Percentiles rank a stretch among this genome's conserved stretches.
Conservation (phyloP, 2,329 filamentous ascomycete genomes). For the Graphiopsis chlorocephala region DNA sequence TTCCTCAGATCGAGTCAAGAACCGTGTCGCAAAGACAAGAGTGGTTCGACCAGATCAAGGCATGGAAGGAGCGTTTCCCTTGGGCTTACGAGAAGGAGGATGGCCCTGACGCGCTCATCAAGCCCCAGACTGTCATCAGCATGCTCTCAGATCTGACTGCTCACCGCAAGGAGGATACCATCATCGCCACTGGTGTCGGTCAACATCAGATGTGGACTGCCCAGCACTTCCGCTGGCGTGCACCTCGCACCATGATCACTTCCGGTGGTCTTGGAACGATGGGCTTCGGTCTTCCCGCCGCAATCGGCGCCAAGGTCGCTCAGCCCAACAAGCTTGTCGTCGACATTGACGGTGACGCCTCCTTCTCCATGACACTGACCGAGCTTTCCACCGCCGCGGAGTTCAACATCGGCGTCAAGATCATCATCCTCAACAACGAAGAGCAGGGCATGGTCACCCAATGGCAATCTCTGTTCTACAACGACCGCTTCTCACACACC, state of each 20-base stretch:
- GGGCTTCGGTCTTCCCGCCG: conserved; percentile 91
- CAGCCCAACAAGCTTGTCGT: conserved; percentile 79
- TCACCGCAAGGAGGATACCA: conserved; percentile 74
- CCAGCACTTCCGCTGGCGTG: conserved; percentile 92
- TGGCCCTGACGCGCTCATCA: conserved; percentile 74
- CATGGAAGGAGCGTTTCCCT: conserved; percentile 90
- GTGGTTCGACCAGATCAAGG: conserved; percentile 87
- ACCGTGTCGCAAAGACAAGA: conserved; percentile 66
- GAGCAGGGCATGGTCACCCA: conserved; percentile 99
- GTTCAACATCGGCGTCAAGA: conserved; percentile 95
- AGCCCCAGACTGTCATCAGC: conserved; percentile 90
- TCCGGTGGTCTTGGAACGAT: conserved; percentile 94
- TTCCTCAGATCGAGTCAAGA: conserved; percentile 67
- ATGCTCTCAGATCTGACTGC: conserved; percentile 82
- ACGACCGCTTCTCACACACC: conserved; percentile 87
- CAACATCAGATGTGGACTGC: conserved; percentile 99
- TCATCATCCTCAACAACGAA: conserved; percentile 93
- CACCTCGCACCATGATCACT: conserved; percentile 91
- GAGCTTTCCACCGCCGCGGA: conserved; percentile 90
- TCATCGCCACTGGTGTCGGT: conserved; percentile 91
- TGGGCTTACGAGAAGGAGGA: conserved; percentile 75
- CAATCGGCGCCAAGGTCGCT: conserved; percentile 91
- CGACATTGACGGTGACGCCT: conserved; percentile 97
- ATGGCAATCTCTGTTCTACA: conserved; percentile 97
- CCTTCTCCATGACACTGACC: conserved; percentile 97